These are phyloP conservation scores for Stachybotrys chlorohalonatus DNA, from an alignment of 2,329 filamentous ascomycete species.

Conservation along the genomic window DNA sequence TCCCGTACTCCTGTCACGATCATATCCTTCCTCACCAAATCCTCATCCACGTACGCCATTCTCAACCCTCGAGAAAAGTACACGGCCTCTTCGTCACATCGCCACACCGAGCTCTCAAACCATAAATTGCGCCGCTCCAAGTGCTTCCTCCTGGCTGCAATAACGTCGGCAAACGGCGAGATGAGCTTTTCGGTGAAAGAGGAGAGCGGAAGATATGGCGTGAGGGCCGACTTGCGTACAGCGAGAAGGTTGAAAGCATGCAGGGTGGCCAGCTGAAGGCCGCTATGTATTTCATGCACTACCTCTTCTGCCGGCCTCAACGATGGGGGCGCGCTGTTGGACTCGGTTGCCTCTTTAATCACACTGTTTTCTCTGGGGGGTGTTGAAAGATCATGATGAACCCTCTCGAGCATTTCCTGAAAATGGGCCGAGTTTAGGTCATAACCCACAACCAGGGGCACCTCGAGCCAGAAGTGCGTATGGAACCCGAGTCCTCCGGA, in stretches of 20 bases:
- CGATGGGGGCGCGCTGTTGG: background rate
- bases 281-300: background rate
- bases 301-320: background rate
- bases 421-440: background rate
- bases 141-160: background rate
- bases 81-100: conserved; percentile 7
- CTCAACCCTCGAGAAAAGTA: conserved; percentile 8
- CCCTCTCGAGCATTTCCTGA: background rate
- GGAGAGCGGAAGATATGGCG: conserved; percentile 9
- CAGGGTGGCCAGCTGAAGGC: conserved; percentile 12
- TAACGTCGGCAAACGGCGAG: conserved; percentile 6
- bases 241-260: conserved; percentile 15
- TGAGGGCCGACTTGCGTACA: conserved; percentile 10
- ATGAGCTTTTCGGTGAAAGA: conserved; percentile 5
- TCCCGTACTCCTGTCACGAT: conserved; percentile 4
- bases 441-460: background rate
- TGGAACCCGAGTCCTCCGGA: background rate
- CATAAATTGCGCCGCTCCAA: conserved; percentile 6
- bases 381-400: background rate
- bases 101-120: conserved; percentile 5
- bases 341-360: background rate
- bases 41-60: conserved; percentile 8
- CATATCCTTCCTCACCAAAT: conserved; percentile 6
- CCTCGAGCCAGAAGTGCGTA: background rate
- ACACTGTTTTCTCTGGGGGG: background rate